Evolutionary conservation across 228 moss, liverwort and hornwort species (phyloP), one percentile per base, ranked within the genome.

Genomic region (Sphagnum fallax): DNA sequence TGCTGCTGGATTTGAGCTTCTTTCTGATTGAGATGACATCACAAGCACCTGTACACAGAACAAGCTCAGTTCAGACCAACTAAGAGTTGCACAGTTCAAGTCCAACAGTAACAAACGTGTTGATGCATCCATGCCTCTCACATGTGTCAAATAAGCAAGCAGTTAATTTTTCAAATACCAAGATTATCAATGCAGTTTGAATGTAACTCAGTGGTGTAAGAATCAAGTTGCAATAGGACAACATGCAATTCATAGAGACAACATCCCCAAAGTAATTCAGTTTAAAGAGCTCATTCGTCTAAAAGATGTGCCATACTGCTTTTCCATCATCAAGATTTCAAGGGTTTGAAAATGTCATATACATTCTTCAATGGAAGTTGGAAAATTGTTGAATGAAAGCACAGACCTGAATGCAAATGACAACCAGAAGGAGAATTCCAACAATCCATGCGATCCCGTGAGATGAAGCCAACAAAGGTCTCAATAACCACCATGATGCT

Each of bases 361-460:
- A 62, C 18, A 7, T 62, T 16, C 62, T 8, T 14, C n/a, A 61
- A 16, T 8, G 15, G 47, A 62, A 47, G 47, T 62, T 4, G 47
- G 47, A 14, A 16, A 16, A 9, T 62, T 47, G 62, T 62, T 11
- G 32, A 49, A 32, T 10, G 53, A 6, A 8, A 62, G 51, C 52
- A 78, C 63, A 49, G 64, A 86, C 86, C 82, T 82, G 82, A 75
- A 86, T 62, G 52, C 77, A 80, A 0, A 86, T 61, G 75, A 83
- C 75, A 55, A 83, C 80, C 16, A 74, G 71, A 47, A 83, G 70
- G 15, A 92, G 73, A 49, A 79, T 82, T 78, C 90, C 89, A 53
- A 73, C 73, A 71, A 86, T 75, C 87, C 89, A 92, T 55, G 87
- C 80, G 61, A 85, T 71, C 68, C 92, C 95, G n/a, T 66, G 80